Conservation (phyloP, 768 basidiomycete species). For the Suillus discolor region DNA sequence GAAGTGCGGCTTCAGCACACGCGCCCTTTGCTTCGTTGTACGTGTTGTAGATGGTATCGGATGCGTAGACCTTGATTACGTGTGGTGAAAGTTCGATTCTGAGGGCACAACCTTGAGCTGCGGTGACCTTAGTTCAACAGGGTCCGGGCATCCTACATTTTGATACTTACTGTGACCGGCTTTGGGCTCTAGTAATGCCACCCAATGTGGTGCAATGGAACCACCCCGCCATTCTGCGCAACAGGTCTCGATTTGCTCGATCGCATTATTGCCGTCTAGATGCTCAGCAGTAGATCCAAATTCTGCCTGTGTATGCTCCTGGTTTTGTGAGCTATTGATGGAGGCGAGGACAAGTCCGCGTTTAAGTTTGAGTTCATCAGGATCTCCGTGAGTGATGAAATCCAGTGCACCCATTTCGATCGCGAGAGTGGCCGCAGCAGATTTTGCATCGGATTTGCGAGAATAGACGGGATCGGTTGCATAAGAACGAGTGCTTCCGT, state of each 20-base stretch:
- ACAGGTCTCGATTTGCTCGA: constrained; percentile 53
- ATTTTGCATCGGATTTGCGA: constrained; percentile 56
- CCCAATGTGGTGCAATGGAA: constrained; percentile 55
- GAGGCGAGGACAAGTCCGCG: constrained; percentile 34
- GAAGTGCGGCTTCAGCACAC: constrained; percentile 57
- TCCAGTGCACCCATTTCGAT: constrained; percentile 62
- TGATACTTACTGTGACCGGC: constrained; percentile 42
- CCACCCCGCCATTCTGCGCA: constrained; percentile 58
- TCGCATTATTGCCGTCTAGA: constrained; percentile 16
- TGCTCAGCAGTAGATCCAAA: background rate
- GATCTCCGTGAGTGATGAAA: constrained; percentile 53
- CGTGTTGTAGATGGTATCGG: constrained; percentile 45
- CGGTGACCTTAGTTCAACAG: constrained; percentile 8
- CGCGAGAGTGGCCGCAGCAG: constrained; percentile 52
- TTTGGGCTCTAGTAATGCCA: constrained; percentile 49
- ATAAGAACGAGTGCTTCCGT: constrained; percentile 54
- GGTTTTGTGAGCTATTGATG: constrained; percentile 27
- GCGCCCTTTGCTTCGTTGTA: constrained; percentile 48
- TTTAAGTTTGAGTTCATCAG: constrained; percentile 38
- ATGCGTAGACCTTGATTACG: constrained; percentile 52
- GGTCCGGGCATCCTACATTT: background rate
- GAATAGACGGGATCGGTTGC: constrained; percentile 47
- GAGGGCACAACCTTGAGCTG: constrained; percentile 58
- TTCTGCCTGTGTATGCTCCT: constrained; percentile 8
- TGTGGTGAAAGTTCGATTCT: constrained; percentile 55